These are phyloP conservation scores for Pyrus betulifolia DNA, from an alignment of 306 rosid species.

Conservation along the genomic window DNA sequence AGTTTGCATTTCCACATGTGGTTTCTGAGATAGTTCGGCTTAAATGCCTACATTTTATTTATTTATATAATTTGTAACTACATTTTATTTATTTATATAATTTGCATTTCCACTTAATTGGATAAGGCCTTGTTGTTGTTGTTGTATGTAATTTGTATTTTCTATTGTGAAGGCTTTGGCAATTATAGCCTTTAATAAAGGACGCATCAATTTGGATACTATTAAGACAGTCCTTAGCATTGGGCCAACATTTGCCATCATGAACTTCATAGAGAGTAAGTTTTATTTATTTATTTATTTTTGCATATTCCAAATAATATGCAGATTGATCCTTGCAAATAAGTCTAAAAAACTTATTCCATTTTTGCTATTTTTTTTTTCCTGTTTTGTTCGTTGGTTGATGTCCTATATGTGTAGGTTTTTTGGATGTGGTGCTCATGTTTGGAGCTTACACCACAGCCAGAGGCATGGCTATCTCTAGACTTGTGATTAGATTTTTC, in stretches of 20 bases:
- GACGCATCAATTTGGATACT: conserved; percentile 47
- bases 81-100: too few species aligned
- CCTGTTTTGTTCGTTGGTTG: conserved; percentile 1
- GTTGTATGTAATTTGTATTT: conserved; percentile 9
- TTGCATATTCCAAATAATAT: conserved; percentile 10
- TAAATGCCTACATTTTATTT: not conserved
- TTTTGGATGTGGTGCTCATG: conserved; percentile 81
- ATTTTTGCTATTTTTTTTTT: not conserved
- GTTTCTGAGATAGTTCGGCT: conserved; percentile 9
- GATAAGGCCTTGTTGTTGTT: not conserved
- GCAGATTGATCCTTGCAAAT: not conserved
- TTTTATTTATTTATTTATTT: not conserved
- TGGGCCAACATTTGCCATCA: conserved; percentile 80
- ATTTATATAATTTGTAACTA: conserved; percentile 12
- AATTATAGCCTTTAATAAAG: conserved; percentile 69
- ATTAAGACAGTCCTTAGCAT: conserved; percentile 71
- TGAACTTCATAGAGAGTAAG: conserved; percentile 87
- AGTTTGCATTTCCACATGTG: conserved; percentile 4
- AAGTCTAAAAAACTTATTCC: not conserved
- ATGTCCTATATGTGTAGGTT: conserved; percentile 37
- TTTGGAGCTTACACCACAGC: conserved; percentile 91
- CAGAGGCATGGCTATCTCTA: conserved; percentile 97
- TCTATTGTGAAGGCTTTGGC: conserved; percentile 59
- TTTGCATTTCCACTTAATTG: too few species aligned
- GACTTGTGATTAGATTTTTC: conserved; percentile 82